Base-by-base conservation (phyloP, 2,329 filamentous ascomycete genomes). In the Microdochium trichocladiopsis region DNA sequence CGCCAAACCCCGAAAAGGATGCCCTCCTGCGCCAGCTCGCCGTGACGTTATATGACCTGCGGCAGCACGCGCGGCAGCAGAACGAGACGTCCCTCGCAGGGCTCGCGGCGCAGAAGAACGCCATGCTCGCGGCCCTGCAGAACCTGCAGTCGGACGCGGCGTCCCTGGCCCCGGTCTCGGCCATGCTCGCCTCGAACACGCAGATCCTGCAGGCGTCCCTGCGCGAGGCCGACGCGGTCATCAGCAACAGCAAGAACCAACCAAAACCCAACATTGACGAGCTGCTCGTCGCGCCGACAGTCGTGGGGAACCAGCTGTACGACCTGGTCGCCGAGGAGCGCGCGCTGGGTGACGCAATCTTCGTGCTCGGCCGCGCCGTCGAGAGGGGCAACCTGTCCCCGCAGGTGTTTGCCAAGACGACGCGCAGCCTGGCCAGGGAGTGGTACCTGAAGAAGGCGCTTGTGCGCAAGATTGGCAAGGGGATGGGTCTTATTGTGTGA, bases 1-100 rank as follows among this genome's bases (percentile, higher is more conserved):
- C 94, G 0, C 92, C 91, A 0, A 99, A 99, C 62, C 94, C 94
- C 0, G 90, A 97, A 69, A 96, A 96, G 66, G 91, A 97, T 67
- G 86, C 88, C 21, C 80, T 97, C 16, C 78, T 96, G 2, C 79
- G 80, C 51, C 87, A 91, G 47, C 79, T 97, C 25, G 90, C 86
- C 33, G 75, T 79, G 52, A 82, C 84, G 0, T 74, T 97, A 2
- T 76, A 84, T 51, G 73, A 80, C 37, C 84, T 88, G 56, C 84
- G 92, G 16, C 82, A 84, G 55, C 79, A 80, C 48, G 86, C 84
- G 51, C 79, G 87, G 48, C 70, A 79, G 24, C 88, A 94, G 62
- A 92, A 92, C 59, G 78, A 83, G 18, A 78, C 86, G 14, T 89
- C 87, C 21, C 77, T 96, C 31, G 77, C 84, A 0, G 87, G 91